These are phyloP conservation scores for Phytophthora chlamydospora DNA, from an alignment of 352 stramenopile genomes.

Conservation along the genomic window DNA sequence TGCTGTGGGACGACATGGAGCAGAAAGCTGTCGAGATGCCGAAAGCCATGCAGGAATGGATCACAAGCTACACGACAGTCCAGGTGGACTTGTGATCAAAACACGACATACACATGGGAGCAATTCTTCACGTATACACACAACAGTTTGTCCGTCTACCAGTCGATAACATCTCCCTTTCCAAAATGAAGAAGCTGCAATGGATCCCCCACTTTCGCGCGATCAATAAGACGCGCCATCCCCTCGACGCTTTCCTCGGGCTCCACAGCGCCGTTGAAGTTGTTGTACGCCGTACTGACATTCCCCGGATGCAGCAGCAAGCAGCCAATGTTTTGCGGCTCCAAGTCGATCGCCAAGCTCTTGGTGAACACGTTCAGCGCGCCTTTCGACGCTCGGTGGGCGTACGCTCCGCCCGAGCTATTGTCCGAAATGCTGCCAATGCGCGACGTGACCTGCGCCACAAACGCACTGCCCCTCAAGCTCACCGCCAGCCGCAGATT, in stretches of 20 bases:
- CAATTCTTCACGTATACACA: not conserved
- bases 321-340: conserved; percentile 45
- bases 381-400: conserved; percentile 71
- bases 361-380: conserved; percentile 74
- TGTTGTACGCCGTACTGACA: conserved; percentile 52
- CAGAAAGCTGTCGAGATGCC: conserved; percentile 51
- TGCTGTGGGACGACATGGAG: conserved; percentile 60
- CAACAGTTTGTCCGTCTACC: conserved; percentile 34
- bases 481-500: conserved; percentile 45
- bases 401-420: conserved; percentile 44
- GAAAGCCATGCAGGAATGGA: conserved; percentile 67
- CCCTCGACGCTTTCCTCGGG: conserved; percentile 47
- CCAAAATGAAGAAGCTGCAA: conserved; percentile 54
- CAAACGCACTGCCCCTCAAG: conserved; percentile 35
- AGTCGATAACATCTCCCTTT: conserved; percentile 57
- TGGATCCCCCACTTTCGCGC: conserved; percentile 39
- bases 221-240: conserved; percentile 41
- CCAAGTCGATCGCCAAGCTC: conserved; percentile 54
- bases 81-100: conserved; percentile 15
- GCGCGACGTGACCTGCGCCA: conserved; percentile 54
- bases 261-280: conserved; percentile 35
- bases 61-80: conserved; percentile 65
- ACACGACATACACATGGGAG: not conserved
- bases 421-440: conserved; percentile 58
- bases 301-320: conserved; percentile 59